Percentiles rank a stretch among this genome's conserved stretches.
These are phyloP conservation scores for Stylosanthes scabra DNA, from an alignment of 331 rosid species.

Conservation along the genomic window DNA sequence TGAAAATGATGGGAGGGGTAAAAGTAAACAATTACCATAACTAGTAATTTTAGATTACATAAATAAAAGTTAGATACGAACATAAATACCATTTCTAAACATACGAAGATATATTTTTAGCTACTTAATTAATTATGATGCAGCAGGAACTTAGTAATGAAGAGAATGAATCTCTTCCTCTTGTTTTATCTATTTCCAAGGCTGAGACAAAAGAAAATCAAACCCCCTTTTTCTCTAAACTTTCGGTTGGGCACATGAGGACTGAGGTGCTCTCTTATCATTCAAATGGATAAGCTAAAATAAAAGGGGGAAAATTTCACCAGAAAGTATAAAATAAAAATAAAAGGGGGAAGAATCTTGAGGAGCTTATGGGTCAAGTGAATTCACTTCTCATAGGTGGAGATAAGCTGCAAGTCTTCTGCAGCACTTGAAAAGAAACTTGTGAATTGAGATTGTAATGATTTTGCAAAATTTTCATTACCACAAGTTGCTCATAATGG, in stretches of 20 bases:
- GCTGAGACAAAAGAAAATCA: not conserved
- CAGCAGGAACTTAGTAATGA: conserved; percentile 8
- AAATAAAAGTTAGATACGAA: too few relatives aligned
- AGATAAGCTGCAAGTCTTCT: conserved; percentile 14
- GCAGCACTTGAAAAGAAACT: not conserved
- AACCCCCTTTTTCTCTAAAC: not conserved
- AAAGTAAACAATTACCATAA: too few relatives aligned
- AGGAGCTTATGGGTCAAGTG: not conserved
- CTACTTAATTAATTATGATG: not conserved
- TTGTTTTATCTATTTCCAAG: not conserved
- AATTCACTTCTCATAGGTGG: not conserved
- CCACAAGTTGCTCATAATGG: conserved; percentile 22
- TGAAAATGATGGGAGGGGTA: too few relatives aligned
- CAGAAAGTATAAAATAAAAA: too few relatives aligned
- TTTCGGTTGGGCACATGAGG: not conserved
- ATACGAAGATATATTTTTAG: too few relatives aligned
- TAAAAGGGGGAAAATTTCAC: conserved; percentile 1
- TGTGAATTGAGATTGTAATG: not conserved
- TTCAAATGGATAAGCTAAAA: not conserved
- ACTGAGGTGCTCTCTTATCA: not conserved
- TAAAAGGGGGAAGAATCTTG: conserved; percentile 10
- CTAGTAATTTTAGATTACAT: too few relatives aligned
- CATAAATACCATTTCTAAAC: too few relatives aligned
- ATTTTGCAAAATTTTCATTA: not conserved
- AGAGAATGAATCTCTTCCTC: conserved; percentile 10